Conservation (phyloP, 75 land plant species). For the Picea sitchensis region DNA sequence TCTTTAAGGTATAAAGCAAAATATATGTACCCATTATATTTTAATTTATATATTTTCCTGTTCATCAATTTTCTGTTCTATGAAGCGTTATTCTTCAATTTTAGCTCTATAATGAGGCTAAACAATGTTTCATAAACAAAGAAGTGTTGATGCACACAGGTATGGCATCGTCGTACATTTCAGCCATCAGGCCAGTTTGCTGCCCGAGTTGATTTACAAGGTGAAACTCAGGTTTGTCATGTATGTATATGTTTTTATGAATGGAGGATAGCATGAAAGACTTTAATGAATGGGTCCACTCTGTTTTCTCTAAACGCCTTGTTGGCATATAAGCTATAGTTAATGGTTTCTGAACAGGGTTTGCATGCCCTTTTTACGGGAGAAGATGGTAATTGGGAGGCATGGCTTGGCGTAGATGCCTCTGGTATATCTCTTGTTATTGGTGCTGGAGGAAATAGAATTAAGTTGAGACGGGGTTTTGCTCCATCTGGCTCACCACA, state of each 20-base stretch:
- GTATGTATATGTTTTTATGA: slow-evolving; percentile 2
- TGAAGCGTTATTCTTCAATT: too few species aligned
- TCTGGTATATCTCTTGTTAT: slow-evolving; percentile 63
- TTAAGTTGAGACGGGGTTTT: slow-evolving; percentile 90
- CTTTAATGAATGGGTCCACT: background rate
- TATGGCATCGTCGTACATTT: slow-evolving; percentile 93
- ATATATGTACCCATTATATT: background rate
- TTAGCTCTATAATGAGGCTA: background rate
- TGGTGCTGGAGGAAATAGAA: slow-evolving; percentile 56
- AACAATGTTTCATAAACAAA: background rate
- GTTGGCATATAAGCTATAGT: background rate
- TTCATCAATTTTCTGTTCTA: too few species aligned
- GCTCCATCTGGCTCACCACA: slow-evolving; percentile 57
- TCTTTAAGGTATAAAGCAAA: background rate
- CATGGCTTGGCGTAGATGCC: slow-evolving; percentile 72
- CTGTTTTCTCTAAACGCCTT: slow-evolving; percentile 3
- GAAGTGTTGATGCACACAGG: slow-evolving; percentile 28
- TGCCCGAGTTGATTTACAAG: slow-evolving; percentile 91
- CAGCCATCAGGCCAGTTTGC: slow-evolving; percentile 98
- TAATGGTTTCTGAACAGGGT: slow-evolving; percentile 47
- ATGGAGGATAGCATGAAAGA: background rate
- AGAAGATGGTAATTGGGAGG: slow-evolving; percentile 98
- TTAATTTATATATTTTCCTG: too few species aligned
- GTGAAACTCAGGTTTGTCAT: slow-evolving; percentile 55
- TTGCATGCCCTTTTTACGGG: slow-evolving; percentile 97